phyloP scores from a whole-genome alignment of 306 rosid species.

The Cucumis sativus region DNA sequence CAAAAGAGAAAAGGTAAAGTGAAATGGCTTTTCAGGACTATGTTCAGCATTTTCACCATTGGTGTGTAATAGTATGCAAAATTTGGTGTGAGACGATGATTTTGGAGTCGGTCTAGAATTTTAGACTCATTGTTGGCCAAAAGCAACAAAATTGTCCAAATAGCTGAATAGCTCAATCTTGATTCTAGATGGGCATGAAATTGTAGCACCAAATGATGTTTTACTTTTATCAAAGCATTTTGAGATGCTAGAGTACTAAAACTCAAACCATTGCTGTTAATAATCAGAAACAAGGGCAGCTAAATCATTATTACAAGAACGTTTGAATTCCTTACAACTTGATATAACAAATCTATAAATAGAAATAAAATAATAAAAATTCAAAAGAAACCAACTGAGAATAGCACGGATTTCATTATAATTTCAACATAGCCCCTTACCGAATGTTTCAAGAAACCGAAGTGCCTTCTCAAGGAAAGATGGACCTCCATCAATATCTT shows the following conservation, averaged over 20 bases:
- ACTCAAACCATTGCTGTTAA: neutral
- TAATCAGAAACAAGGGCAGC: neutral
- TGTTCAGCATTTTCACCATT: neutral
- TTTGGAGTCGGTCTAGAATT: neutral
- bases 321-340: neutral
- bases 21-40: neutral
- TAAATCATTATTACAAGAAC: neutral
- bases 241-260: neutral
- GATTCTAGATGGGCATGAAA: neutral
- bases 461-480: slow-evolving; percentile 98
- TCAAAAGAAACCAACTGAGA: neutral
- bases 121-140: neutral
- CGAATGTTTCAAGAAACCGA: slow-evolving; percentile 73
- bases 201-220: neutral
- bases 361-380: slow-evolving; percentile 1
- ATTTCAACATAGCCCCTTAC: slow-evolving; percentile 30
- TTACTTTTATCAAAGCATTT: neutral
- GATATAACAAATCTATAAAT: neutral
- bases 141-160: neutral
- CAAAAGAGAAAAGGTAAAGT: neutral
- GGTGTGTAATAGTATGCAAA: neutral
- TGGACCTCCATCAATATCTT: slow-evolving; percentile 99
- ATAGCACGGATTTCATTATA: neutral
- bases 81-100: neutral
- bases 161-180: neutral